Percentiles rank a stretch among this genome's conserved stretches.
Evolutionary conservation across 2,329 filamentous ascomycete genomes (phyloP).

Genomic region (Alternaria ventricosa): DNA sequence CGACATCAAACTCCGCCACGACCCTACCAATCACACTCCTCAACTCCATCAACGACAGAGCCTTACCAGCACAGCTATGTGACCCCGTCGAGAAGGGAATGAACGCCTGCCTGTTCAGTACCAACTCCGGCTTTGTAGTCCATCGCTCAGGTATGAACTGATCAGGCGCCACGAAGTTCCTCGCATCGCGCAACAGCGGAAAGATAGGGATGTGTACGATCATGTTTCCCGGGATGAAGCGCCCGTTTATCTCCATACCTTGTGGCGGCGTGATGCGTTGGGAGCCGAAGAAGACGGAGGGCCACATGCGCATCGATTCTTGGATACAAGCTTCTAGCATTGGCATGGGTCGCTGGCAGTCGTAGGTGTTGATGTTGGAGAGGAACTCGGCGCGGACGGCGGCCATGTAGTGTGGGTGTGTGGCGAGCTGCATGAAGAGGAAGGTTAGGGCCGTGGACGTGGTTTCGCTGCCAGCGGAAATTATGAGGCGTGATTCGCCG

Average conservation of each 20-base stretch:
- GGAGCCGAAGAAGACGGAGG: constrained; percentile 32
- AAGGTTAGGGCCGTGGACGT: constrained; percentile 61
- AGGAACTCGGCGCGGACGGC: constrained; percentile 29
- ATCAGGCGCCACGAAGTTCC: constrained; percentile 27
- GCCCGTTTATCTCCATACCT: constrained; percentile 30
- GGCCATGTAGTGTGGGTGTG: constrained; percentile 22
- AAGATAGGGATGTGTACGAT: constrained; percentile 31
- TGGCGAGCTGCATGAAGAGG: constrained; percentile 50
- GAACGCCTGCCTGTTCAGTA: constrained; percentile 60
- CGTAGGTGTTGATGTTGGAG: constrained; percentile 7
- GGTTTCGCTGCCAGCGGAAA: constrained; percentile 52
- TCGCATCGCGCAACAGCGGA: constrained; percentile 22
- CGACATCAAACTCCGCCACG: constrained; percentile 64
- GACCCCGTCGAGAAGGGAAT: constrained; percentile 73
- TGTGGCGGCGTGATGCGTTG: constrained; percentile 40
- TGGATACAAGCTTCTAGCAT: constrained; percentile 33
- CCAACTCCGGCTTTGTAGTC: constrained; percentile 24
- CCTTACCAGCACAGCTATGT: constrained; percentile 72
- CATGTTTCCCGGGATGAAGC: constrained; percentile 37
- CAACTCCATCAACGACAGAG: constrained; percentile 68
- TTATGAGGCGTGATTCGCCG: constrained; percentile 41
- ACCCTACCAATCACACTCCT: constrained; percentile 64
- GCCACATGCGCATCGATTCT: constrained; percentile 37
- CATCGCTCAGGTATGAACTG: constrained; percentile 37
- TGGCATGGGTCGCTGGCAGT: constrained; percentile 17